These are phyloP conservation scores for Nemania bipapillata DNA, from an alignment of 2,329 filamentous ascomycete genomes.

Conservation along the genomic window DNA sequence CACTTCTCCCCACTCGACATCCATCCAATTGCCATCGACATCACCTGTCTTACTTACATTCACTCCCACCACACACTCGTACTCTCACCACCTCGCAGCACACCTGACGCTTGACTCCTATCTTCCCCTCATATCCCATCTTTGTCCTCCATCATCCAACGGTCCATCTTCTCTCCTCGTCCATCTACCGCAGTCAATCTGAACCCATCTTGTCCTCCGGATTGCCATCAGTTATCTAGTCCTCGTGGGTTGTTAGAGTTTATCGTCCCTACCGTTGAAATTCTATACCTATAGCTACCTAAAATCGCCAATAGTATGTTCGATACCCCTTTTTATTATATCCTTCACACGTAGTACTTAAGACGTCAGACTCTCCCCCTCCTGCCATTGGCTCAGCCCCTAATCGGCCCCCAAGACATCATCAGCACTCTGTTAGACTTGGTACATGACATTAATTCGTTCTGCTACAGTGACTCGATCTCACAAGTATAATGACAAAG, in stretches of 20 bases:
- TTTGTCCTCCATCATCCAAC: slow-evolving; percentile 35
- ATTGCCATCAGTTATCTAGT: slow-evolving; percentile 14
- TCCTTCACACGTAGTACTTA: no score
- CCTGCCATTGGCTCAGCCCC: slow-evolving; percentile 7
- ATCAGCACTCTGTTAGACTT: background rate
- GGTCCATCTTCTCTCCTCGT: slow-evolving; percentile 18
- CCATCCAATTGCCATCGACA: slow-evolving; percentile 35
- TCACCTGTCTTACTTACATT: slow-evolving; percentile 25
- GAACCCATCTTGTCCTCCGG: background rate
- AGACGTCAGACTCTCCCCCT: background rate
- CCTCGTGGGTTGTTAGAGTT: slow-evolving; percentile 10
- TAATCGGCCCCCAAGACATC: background rate
- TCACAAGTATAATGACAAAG: slow-evolving; percentile 93
- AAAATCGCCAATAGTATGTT: slow-evolving; percentile 31
- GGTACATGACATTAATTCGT: slow-evolving; percentile 14
- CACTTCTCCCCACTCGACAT: slow-evolving; percentile 25
- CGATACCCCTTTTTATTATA: background rate
- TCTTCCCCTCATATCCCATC: slow-evolving; percentile 38
- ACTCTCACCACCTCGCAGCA: slow-evolving; percentile 15
- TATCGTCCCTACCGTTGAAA: slow-evolving; percentile 10
- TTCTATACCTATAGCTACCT: background rate
- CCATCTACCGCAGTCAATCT: slow-evolving; percentile 16
- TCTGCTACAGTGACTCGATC: slow-evolving; percentile 87
- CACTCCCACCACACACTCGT: slow-evolving; percentile 18
- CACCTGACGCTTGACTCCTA: slow-evolving; percentile 24